Evolutionary conservation across 108 stramenopile genomes (phyloP).

Genomic region (Nannochloropsis oceanica): DNA sequence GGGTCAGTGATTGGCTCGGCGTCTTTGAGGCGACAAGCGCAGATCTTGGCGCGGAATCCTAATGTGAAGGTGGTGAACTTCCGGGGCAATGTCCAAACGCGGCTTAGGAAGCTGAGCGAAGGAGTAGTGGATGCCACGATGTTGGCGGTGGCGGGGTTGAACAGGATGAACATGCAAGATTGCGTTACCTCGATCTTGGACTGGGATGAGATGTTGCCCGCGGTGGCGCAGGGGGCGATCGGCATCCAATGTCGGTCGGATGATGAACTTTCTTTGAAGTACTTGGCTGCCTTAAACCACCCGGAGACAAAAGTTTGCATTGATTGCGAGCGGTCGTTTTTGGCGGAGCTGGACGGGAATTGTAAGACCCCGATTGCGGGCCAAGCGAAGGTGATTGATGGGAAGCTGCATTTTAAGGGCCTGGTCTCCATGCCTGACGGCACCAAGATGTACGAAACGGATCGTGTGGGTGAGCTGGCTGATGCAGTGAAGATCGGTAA

Average conservation of each 20-base stretch:
- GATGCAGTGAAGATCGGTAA: constrained; percentile 36
- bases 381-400: constrained; percentile 14
- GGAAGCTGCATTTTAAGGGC: constrained; percentile 35
- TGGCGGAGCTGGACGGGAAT: constrained; percentile 94
- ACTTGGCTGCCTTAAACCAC: constrained; percentile 79
- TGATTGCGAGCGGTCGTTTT: constrained; percentile 95
- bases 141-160: constrained; percentile 92
- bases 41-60: constrained; percentile 81
- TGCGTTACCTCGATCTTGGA: constrained; percentile 76
- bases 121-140: constrained; percentile 81
- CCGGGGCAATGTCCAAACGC: constrained; percentile 98
- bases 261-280: constrained; percentile 69
- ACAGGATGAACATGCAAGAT: constrained; percentile 89
- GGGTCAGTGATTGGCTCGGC: constrained; percentile 88
- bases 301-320: constrained; percentile 67
- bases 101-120: constrained; percentile 93
- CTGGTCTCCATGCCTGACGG: constrained; percentile 41
- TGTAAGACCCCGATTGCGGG: constrained; percentile 99
- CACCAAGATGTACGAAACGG: constrained; percentile 17
- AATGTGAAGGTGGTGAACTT: constrained; percentile 91
- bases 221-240: constrained; percentile 98
- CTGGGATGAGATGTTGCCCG: constrained; percentile 89
- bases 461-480: constrained; percentile 23
- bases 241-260: constrained; percentile 94
- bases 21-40: constrained; percentile 91